phyloP scores from a whole-genome alignment of 2,329 filamentous ascomycete genomes.

The Trichophaea hybrida region DNA sequence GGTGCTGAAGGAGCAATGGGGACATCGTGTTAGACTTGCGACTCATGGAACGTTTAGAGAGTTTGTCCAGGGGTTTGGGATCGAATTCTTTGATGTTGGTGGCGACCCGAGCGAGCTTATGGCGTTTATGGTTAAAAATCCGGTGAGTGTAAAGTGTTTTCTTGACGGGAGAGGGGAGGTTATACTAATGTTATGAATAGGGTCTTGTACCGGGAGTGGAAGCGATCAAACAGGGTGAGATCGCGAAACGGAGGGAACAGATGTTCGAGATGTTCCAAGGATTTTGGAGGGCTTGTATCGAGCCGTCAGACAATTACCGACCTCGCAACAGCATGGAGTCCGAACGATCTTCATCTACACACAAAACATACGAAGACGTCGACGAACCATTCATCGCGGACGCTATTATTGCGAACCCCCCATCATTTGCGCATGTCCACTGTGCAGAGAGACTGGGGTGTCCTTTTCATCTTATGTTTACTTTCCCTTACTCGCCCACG shows the following conservation, averaged over 20 bases:
- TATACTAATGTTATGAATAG: slow-evolving; percentile 1
- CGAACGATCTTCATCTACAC: background rate
- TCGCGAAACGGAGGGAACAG: slow-evolving; percentile 48
- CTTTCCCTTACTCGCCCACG: slow-evolving; percentile 64
- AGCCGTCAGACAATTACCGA: slow-evolving; percentile 35
- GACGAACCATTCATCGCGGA: slow-evolving; percentile 49
- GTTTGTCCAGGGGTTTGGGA: slow-evolving; percentile 51
- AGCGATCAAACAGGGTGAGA: slow-evolving; percentile 58
- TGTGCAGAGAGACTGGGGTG: slow-evolving; percentile 66
- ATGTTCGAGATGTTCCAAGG: slow-evolving; percentile 76
- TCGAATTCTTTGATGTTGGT: slow-evolving; percentile 70
- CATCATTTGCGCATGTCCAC: slow-evolving; percentile 62
- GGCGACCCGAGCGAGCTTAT: slow-evolving; percentile 69
- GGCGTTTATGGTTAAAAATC: slow-evolving; percentile 82
- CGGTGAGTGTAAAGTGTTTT: slow-evolving; percentile 27
- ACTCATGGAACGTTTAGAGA: slow-evolving; percentile 65
- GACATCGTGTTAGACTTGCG: slow-evolving; percentile 62
- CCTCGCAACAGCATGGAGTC: background rate
- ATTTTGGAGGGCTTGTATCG: slow-evolving; percentile 66
- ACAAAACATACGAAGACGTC: background rate
- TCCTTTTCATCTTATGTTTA: slow-evolving; percentile 77
- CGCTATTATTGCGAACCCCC: slow-evolving; percentile 75
- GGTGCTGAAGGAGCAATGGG: slow-evolving; percentile 53
- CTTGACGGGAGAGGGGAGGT: slow-evolving; percentile 24
- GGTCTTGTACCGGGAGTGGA: slow-evolving; percentile 62